Evolutionary conservation across 495 filamentous ascomycete species (phyloP).

Genomic region (Hyaloscypha bicolor): DNA sequence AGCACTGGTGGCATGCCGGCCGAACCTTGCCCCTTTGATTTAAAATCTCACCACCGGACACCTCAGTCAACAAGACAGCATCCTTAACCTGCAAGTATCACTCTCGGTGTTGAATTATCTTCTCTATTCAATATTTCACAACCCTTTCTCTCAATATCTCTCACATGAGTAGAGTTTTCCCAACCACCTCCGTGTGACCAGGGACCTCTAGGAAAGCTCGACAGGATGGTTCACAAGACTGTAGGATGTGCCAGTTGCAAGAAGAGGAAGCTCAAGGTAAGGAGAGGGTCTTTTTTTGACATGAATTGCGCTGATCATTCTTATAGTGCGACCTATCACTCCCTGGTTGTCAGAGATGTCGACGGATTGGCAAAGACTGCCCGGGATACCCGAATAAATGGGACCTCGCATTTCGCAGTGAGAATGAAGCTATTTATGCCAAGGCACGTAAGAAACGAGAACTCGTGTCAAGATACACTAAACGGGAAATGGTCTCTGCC

Average conservation of each 20-base stretch:
- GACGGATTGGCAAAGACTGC: constrained; percentile 13
- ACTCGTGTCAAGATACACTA: neutral
- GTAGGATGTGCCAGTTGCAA: neutral
- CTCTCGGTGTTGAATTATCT: neutral
- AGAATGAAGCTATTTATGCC: neutral
- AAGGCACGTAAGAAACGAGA: neutral
- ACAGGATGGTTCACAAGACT: neutral
- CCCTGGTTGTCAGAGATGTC: constrained; percentile 5
- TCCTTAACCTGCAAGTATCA: neutral
- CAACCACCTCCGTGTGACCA: neutral
- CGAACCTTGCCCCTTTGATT: neutral
- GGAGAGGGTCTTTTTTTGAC: neutral
- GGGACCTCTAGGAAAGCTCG: neutral
- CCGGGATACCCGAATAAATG: constrained; percentile 11
- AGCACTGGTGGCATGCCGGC: no score
- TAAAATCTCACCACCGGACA: neutral
- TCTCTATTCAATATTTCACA: neutral
- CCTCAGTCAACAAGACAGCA: neutral
- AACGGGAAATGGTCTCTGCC: neutral
- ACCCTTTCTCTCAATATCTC: neutral
- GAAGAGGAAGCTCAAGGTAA: constrained; percentile 6
- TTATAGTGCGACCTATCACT: constrained; percentile 12
- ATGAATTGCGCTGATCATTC: neutral
- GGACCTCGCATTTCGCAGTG: constrained; percentile 13
- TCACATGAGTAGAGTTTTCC: neutral